Evolutionary conservation across 768 basidiomycete species (phyloP), one percentile per base, ranked within the genome.

Genomic region (Pleurotus eryngii): DNA sequence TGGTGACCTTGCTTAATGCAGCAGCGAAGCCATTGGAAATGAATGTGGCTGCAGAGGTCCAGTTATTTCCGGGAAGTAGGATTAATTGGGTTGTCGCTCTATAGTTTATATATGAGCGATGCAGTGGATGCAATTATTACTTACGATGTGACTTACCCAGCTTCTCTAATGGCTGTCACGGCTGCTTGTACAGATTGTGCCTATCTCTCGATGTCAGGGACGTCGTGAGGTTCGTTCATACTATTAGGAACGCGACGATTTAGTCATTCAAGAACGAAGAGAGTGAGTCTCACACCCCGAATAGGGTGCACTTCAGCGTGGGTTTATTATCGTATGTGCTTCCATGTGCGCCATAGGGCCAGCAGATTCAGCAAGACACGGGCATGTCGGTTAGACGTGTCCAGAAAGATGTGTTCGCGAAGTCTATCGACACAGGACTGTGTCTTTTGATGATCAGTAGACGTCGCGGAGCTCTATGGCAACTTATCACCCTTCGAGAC

Each of bases 221-320:
- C 65, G 63, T 85, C 81, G 60, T 86, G 84, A 4, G 84, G 84
- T 60, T 86, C 84, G 60, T 86, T 86, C 83, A 85, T 84, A 24
- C 80, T 81, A 50, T 17, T 35, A 35, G 11, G 7, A 35, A 35
- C 11, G 7, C 30, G 1, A 9, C 30, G 9, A 11, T 35, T 8
- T 35, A 8, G 40, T 37, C 43, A 14, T 8, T 18, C 30, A 20
- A 4, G 24, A 47, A 9, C 2, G 37, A 30, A 15, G 14, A 46
- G 18, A 18, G 14, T 39, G 37, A 45, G 5, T 70, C 78, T 55
- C 60, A 81, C 81, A 82, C 57, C 55, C 79, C 81, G 45, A 82
- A 82, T 17, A 81, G 71, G 42, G 30, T 35, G 30, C 3, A 9
- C 11, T 35, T 35, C 30, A 35, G 30, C 30, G 43, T n/a, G 20